A percentile compares a stretch with the other conserved stretches of the same genome.
Conservation (phyloP, 2,329 filamentous ascomycete species). For the Pseudogymnoascus sp. region DNA sequence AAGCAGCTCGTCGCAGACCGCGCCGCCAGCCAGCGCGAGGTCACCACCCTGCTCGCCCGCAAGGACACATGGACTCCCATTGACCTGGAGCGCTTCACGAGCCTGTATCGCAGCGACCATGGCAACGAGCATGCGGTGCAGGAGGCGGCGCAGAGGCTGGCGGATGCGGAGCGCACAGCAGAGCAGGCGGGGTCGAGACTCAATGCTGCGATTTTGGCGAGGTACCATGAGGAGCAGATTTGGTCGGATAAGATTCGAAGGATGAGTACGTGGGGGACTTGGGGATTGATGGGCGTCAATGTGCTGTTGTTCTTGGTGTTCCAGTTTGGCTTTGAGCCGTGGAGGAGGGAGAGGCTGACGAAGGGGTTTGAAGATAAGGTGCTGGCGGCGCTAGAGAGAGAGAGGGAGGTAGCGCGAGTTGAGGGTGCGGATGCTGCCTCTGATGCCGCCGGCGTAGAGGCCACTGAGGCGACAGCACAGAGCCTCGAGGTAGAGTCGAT, state of each 20-base stretch:
- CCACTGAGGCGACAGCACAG: neutral
- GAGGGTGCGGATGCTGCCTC: conserved; percentile 21
- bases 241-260: conserved; percentile 96
- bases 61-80: conserved; percentile 85
- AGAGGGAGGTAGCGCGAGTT: conserved; percentile 19
- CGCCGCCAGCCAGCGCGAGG: conserved; percentile 86
- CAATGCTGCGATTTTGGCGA: conserved; percentile 74
- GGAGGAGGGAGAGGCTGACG: conserved; percentile 75
- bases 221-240: conserved; percentile 98
- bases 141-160: conserved; percentile 63
- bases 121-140: conserved; percentile 80
- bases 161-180: conserved; percentile 69
- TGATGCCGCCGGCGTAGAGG: neutral
- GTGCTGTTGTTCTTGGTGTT: conserved; percentile 80
- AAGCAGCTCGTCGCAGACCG: conserved; percentile 77
- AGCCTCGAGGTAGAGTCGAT: neutral
- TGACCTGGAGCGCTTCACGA: conserved; percentile 91
- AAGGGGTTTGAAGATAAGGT: conserved; percentile 76
- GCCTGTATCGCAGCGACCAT: conserved; percentile 86
- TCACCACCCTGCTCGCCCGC: conserved; percentile 84
- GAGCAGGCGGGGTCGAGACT: conserved; percentile 70
- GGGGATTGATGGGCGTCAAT: conserved; percentile 96
- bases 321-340: conserved; percentile 87
- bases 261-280: conserved; percentile 97
- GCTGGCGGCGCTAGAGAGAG: conserved; percentile 59